Evolutionary conservation across 208 protist genomes (phyloP).

Genomic region (Plasmodiophora brassicae): DNA sequence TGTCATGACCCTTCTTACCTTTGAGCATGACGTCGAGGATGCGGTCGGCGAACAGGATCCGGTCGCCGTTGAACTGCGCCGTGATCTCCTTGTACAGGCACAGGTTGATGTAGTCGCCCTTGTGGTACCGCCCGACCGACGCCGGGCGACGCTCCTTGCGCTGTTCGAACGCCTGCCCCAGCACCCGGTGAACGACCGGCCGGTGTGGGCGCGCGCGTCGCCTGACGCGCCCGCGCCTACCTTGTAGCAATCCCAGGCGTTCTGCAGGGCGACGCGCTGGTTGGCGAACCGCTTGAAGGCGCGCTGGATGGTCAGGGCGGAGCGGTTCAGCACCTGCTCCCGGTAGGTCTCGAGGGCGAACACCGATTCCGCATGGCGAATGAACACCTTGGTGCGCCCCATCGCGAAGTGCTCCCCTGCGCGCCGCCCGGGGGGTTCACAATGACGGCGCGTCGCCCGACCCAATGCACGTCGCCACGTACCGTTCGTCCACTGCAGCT

Average conservation of each 20-base stretch:
- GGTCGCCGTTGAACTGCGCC: background rate
- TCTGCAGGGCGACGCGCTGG: background rate
- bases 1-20: no score
- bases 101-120: constrained; percentile 18
- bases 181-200: no score
- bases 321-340: background rate
- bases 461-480: background rate
- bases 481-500: background rate
- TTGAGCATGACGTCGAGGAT: background rate
- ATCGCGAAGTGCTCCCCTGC: background rate
- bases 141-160: background rate
- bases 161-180: background rate
- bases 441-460: background rate
- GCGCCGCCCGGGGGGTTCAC: no score
- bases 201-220: no score
- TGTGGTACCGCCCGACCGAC: background rate
- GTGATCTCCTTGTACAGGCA: background rate
- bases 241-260: background rate
- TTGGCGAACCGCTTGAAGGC: constrained; percentile 14
- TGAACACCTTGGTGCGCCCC: background rate
- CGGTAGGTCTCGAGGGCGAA: background rate
- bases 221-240: no score
- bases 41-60: background rate
- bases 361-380: background rate
- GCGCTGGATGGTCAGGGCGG: background rate